Evolutionary conservation across 257 asterid species (phyloP).

Genomic region (Penstemon barbatus): DNA sequence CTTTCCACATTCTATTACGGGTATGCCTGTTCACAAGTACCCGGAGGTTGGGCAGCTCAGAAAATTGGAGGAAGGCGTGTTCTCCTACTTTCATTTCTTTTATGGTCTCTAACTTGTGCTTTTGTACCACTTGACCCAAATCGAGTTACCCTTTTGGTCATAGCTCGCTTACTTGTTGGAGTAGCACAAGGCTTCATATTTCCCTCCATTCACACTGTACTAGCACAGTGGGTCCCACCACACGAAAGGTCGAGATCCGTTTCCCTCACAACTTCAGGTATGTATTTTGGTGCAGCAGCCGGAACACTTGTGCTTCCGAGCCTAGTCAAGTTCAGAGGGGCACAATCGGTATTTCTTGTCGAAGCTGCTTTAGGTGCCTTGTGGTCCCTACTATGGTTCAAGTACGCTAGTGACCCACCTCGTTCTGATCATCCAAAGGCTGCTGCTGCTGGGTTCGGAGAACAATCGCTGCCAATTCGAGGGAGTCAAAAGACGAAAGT

Average conservation of each 20-base stretch:
- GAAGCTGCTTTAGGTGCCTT: slow-evolving; percentile 79
- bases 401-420: slow-evolving; percentile 76
- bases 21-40: slow-evolving; percentile 89
- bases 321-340: slow-evolving; percentile 69
- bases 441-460: slow-evolving; percentile 84
- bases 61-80: slow-evolving; percentile 81
- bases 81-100: slow-evolving; percentile 71
- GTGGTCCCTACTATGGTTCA: slow-evolving; percentile 86
- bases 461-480: slow-evolving; percentile 57
- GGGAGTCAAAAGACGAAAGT: slow-evolving; percentile 45
- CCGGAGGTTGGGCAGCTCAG: slow-evolving; percentile 99
- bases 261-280: slow-evolving; percentile 88
- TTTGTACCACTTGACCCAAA: slow-evolving; percentile 78
- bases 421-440: slow-evolving; percentile 93
- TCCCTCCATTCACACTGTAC: slow-evolving; percentile 92
- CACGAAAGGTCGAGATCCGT: slow-evolving; percentile 88
- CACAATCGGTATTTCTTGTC: slow-evolving; percentile 74
- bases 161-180: slow-evolving; percentile 91
- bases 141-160: slow-evolving; percentile 51
- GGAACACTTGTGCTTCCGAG: slow-evolving; percentile 85
- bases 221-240: slow-evolving; percentile 98
- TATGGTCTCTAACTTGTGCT: slow-evolving; percentile 89
- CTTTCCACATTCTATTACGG: slow-evolving; percentile 90
- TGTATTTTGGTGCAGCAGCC: slow-evolving; percentile 88
- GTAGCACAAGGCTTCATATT: slow-evolving; percentile 96